Evolutionary conservation across 306 rosid species (phyloP), one percentile per base, ranked within the genome.

Genomic region (Ormosia emarginata): DNA sequence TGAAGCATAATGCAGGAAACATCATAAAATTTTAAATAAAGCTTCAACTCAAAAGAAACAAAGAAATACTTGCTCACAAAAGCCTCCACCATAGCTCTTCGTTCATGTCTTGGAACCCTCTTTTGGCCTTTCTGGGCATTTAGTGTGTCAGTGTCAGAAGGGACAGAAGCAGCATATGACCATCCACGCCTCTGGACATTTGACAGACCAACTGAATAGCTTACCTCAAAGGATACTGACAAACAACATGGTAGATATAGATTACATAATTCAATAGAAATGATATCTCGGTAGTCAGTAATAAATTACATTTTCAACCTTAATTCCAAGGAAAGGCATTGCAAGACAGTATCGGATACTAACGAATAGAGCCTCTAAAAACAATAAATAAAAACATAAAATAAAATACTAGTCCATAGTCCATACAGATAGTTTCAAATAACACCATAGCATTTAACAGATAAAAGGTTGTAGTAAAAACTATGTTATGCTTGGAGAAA

Each of bases 41-140:
- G 29, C 24, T 32, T 41, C 15, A 67, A 32, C 66, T 75, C 6
- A 71, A 77, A 62, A 64, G 79, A 77, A 74, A 81, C 5, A 7
- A 61, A 66, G 74, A 58, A 80, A 64, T 87, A 93, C 97, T 88
- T 85, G 79, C 79, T 67, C 59, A 93, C 95, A 79, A 82, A 91
- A 29, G 86, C 65, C 86, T 90, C 90, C 80, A 93, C 88, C 82
- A 90, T 34, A 47, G 86, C 88, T 84, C 41, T 77, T 53, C 94
- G 90, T 67, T 91, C 85, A 8, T 76, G 76, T 74, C 41, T 91
- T 0, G 90, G 29, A 84, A 85, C 61, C 84, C 43, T 88, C 74
- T 65, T 89, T 55, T 74, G 64, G 8, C 67, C 50, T 84, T 78
- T 85, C 46, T 1, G 79, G 11, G 33, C 46, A 75, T 81, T 46